Percentiles rank a stretch among this genome's conserved stretches.
Conservation (phyloP, 2,329 filamentous ascomycete species). For the Thelonectria discophora region DNA sequence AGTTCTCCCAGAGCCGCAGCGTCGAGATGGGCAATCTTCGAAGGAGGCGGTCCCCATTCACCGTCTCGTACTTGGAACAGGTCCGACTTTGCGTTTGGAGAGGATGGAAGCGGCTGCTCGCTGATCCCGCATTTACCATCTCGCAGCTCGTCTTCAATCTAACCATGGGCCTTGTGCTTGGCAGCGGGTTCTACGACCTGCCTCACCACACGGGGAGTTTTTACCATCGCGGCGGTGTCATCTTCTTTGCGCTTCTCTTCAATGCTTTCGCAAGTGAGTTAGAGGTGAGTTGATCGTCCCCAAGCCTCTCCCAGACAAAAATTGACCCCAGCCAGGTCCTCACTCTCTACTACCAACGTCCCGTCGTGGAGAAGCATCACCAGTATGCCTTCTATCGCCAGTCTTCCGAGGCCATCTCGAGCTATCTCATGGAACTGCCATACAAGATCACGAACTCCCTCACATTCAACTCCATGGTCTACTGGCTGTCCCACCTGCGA, state of each 20-base stretch:
- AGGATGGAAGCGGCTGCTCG: conserved; percentile 49
- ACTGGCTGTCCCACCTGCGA: conserved; percentile 56
- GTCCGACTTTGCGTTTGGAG: conserved; percentile 52
- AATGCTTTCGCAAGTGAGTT: conserved; percentile 53
- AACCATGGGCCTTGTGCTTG: conserved; percentile 59
- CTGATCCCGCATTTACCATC: conserved; percentile 33
- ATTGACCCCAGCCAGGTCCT: conserved; percentile 55
- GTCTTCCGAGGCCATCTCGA: conserved; percentile 37
- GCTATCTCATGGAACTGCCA: conserved; percentile 46
- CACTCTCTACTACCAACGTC: conserved; percentile 45
- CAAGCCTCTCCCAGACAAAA: background rate
- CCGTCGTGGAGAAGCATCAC: conserved; percentile 47
- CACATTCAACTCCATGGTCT: conserved; percentile 54
- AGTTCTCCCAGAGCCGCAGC: conserved; percentile 50
- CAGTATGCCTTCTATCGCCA: conserved; percentile 48
- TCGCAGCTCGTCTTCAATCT: conserved; percentile 48
- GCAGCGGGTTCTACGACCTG: conserved; percentile 56
- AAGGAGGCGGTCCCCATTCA: conserved; percentile 56
- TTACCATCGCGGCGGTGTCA: conserved; percentile 54
- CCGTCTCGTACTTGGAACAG: conserved; percentile 56
- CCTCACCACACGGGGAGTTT: conserved; percentile 54
- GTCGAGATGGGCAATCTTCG: conserved; percentile 63
- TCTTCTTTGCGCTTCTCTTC: conserved; percentile 62
- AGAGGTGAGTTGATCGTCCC: conserved; percentile 32
- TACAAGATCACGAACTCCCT: conserved; percentile 50